Conservation (phyloP, 2,329 filamentous ascomycete species). For the Talaromyces sp. region DNA sequence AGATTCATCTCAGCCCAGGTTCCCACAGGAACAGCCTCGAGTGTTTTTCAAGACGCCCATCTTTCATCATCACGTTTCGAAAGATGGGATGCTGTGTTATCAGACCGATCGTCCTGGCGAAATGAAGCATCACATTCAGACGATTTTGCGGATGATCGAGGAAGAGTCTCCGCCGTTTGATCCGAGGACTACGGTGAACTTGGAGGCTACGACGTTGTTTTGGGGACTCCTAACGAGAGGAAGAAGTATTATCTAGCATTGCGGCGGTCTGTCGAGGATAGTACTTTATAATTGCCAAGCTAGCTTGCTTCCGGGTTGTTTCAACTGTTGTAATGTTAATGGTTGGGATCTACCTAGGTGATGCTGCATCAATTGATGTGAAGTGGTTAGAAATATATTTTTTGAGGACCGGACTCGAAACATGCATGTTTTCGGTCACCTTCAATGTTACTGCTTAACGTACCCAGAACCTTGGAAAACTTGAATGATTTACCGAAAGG, state of each 20-base stretch:
- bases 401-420: too few species aligned
- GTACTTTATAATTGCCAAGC: constrained; percentile 24
- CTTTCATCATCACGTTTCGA: constrained; percentile 83
- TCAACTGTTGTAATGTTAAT: too few species aligned
- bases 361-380: too few species aligned
- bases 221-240: constrained; percentile 77
- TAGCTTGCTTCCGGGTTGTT: too few species aligned
- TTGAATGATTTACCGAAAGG: too few species aligned
- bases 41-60: constrained; percentile 76
- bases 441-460: too few species aligned
- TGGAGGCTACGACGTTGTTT: constrained; percentile 78
- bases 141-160: constrained; percentile 77
- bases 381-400: too few species aligned
- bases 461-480: too few species aligned
- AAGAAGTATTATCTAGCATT: constrained; percentile 82
- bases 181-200: constrained; percentile 81
- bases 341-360: too few species aligned
- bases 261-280: constrained; percentile 66
- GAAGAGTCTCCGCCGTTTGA: constrained; percentile 88
- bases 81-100: constrained; percentile 81
- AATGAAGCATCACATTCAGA: constrained; percentile 77
- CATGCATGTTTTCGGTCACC: too few species aligned
- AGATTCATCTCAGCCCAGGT: constrained; percentile 75
- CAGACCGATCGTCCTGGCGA: constrained; percentile 70
- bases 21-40: constrained; percentile 84